A percentile compares a stretch with the other conserved stretches of the same genome.
Conservation (phyloP, 2,329 filamentous ascomycete species). For the Trichoderma endophyticum region DNA sequence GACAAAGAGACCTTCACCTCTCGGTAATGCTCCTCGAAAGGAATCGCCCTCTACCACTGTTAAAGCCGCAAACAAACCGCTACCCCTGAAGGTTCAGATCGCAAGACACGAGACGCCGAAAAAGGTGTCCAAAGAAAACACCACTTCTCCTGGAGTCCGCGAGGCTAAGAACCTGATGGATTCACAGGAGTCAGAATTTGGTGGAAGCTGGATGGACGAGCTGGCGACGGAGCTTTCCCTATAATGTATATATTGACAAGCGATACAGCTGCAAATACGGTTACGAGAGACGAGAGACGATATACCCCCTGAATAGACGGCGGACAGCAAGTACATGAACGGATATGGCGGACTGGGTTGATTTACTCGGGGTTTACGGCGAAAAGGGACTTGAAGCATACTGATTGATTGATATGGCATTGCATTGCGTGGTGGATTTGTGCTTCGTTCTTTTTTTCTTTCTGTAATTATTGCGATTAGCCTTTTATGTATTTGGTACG, state of each 20-base stretch:
- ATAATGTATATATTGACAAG: constrained; percentile 13
- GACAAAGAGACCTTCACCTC: neutral
- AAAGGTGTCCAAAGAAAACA: constrained; percentile 26
- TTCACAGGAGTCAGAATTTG: constrained; percentile 40
- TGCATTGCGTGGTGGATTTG: neutral
- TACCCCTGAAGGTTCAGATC: neutral
- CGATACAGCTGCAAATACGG: neutral
- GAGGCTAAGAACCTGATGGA: constrained; percentile 15
- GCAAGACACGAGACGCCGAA: neutral
- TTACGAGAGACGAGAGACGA: neutral
- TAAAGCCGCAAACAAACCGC: neutral
- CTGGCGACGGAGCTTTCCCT: constrained; percentile 31
- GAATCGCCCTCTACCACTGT: neutral
- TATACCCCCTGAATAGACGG: constrained; percentile 1
- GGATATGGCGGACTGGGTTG: neutral
- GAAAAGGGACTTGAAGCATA: neutral
- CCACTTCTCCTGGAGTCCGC: neutral
- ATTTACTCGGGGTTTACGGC: neutral
- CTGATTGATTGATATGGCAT: neutral
- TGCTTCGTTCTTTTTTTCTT: neutral
- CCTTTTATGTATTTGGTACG: neutral
- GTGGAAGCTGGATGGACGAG: constrained; percentile 39
- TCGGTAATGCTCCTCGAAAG: neutral
- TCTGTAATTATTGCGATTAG: neutral
- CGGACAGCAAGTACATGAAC: neutral